phyloP scores from a whole-genome alignment of 495 filamentous ascomycete genomes.

The Penicillium coffeae region DNA sequence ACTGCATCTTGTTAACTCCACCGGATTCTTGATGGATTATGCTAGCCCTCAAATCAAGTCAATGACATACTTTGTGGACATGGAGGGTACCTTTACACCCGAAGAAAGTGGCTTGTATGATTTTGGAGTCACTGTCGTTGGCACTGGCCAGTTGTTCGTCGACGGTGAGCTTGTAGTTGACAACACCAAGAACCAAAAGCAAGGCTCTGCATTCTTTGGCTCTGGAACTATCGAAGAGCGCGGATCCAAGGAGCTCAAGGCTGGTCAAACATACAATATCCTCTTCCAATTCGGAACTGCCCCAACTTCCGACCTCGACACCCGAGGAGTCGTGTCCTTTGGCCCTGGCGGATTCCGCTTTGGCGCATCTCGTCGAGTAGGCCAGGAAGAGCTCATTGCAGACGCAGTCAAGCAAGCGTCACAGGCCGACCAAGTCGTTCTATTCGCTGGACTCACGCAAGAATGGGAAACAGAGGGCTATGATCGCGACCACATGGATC shows the following conservation, averaged over 20 bases:
- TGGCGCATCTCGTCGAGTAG: constrained; percentile 66
- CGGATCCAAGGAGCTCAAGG: constrained; percentile 51
- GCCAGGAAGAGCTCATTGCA: constrained; percentile 60
- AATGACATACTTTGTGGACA: constrained; percentile 54
- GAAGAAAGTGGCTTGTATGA: constrained; percentile 65
- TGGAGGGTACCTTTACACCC: constrained; percentile 57
- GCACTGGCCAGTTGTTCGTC: constrained; percentile 66
- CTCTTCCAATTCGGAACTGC: constrained; percentile 62
- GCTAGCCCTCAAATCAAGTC: constrained; percentile 52
- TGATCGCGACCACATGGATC: constrained; percentile 78
- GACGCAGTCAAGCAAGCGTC: constrained; percentile 60
- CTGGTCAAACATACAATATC: constrained; percentile 58
- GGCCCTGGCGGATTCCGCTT: constrained; percentile 75
- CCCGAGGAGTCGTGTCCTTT: constrained; percentile 48
- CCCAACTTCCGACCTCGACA: constrained; percentile 57
- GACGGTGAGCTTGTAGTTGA: constrained; percentile 69
- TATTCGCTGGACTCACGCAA: constrained; percentile 74
- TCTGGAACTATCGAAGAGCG: constrained; percentile 59
- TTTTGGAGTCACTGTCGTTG: constrained; percentile 72
- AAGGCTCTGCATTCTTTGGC: constrained; percentile 60
- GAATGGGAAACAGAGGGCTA: constrained; percentile 92
- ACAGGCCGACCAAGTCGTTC: constrained; percentile 66
- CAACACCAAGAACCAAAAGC: constrained; percentile 56
- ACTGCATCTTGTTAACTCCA: constrained; percentile 49
- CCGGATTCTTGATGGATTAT: constrained; percentile 61